These are phyloP conservation scores for Fistulinella cinereoalba DNA, from an alignment of 1,284 basidiomycete species.

Conservation along the genomic window DNA sequence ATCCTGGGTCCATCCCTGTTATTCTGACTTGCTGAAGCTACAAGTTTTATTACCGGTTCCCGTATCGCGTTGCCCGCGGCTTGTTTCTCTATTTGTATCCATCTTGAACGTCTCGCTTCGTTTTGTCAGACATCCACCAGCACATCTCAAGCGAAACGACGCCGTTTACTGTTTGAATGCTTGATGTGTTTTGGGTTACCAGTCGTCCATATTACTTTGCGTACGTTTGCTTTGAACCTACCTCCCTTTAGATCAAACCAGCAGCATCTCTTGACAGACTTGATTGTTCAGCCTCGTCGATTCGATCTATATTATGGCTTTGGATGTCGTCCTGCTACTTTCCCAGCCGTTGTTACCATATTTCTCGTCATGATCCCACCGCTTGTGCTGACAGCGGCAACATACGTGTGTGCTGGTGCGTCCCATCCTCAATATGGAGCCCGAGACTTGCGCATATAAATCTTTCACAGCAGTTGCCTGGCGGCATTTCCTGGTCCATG, in stretches of 20 bases:
- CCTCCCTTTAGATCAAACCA: background rate
- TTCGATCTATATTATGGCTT: slow-evolving; percentile 63
- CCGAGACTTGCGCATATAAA: background rate
- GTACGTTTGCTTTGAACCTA: slow-evolving; percentile 39
- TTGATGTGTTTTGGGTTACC: slow-evolving; percentile 54
- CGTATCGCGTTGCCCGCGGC: slow-evolving; percentile 48
- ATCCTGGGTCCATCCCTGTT: no score
- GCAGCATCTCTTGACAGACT: slow-evolving; percentile 40
- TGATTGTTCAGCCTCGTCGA: slow-evolving; percentile 64
- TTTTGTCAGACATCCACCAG: slow-evolving; percentile 15
- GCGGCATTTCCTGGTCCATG: slow-evolving; percentile 30
- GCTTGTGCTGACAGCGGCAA: slow-evolving; percentile 43
- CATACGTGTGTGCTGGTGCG: slow-evolving; percentile 44
- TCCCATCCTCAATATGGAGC: background rate
- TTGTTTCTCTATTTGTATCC: slow-evolving; percentile 45
- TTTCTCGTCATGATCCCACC: slow-evolving; percentile 60
- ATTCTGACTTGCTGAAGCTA: slow-evolving; percentile 38
- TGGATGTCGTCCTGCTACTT: slow-evolving; percentile 61
- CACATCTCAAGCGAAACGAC: slow-evolving; percentile 28
- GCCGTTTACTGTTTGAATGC: slow-evolving; percentile 45
- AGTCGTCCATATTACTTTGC: slow-evolving; percentile 53
- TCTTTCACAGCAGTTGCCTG: slow-evolving; percentile 22
- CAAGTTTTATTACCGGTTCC: slow-evolving; percentile 43
- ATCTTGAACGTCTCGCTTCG: slow-evolving; percentile 32
- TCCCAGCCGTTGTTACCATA: slow-evolving; percentile 50